Percentiles rank a stretch among this genome's conserved stretches.
phyloP scores from a whole-genome alignment of 768 basidiomycete species.

The Suillus cothurnatus region DNA sequence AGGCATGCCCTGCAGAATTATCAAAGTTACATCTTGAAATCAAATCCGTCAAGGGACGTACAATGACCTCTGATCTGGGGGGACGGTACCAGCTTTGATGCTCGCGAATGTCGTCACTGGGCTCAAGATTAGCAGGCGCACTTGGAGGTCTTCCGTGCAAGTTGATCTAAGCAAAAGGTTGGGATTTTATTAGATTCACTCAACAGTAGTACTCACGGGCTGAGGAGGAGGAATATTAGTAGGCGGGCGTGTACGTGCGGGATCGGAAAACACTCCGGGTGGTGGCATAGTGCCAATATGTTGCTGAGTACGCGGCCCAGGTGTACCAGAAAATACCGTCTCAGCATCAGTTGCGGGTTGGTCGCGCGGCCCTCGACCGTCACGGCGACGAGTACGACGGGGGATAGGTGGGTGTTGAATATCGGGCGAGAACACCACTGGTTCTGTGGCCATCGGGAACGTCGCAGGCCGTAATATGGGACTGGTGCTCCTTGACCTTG shows the following conservation, averaged over 20 bases:
- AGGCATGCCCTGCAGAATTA: slow-evolving; percentile 22
- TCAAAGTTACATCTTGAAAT: background rate
- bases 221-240: slow-evolving; percentile 28
- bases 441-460: slow-evolving; percentile 27
- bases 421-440: slow-evolving; percentile 23
- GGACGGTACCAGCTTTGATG: slow-evolving; percentile 28
- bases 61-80: slow-evolving; percentile 14
- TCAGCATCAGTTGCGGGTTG: background rate
- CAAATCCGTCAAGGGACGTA: slow-evolving; percentile 12
- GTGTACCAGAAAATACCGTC: background rate
- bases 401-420: slow-evolving; percentile 9
- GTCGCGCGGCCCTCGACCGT: background rate
- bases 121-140: slow-evolving; percentile 25
- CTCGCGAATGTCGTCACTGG: slow-evolving; percentile 18
- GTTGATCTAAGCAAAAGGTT: background rate
- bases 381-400: background rate
- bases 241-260: background rate
- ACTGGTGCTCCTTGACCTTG: slow-evolving; percentile 45
- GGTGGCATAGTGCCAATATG: slow-evolving; percentile 10
- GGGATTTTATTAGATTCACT: background rate
- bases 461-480: slow-evolving; percentile 35
- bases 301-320: background rate
- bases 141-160: slow-evolving; percentile 19
- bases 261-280: slow-evolving; percentile 14
- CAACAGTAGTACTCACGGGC: slow-evolving; percentile 17